Percentiles rank a stretch among this genome's conserved stretches.
Evolutionary conservation across 495 filamentous ascomycete genomes (phyloP).

Genomic region (Daldinia loculata): DNA sequence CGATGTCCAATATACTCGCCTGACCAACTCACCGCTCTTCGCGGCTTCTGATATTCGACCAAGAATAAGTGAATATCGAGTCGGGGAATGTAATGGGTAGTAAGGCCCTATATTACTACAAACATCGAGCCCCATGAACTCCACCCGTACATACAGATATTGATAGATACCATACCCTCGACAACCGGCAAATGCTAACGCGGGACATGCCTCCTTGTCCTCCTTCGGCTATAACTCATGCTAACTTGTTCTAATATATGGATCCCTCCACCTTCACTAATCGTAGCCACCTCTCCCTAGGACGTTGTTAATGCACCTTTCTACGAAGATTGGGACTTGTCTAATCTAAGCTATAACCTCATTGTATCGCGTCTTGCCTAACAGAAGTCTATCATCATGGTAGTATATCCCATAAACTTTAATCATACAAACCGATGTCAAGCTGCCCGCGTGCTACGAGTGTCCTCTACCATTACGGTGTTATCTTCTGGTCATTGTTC

Average conservation of each 20-base stretch:
- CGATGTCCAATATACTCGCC: background rate
- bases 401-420: background rate
- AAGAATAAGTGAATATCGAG: background rate
- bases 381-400: background rate
- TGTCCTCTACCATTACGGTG: background rate
- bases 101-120: constrained; percentile 5
- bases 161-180: background rate
- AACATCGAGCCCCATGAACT: background rate
- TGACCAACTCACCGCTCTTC: background rate
- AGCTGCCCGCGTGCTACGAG: background rate
- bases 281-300: background rate
- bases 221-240: background rate
- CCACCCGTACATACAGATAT: background rate
- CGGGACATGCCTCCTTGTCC: background rate
- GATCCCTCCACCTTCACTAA: background rate
- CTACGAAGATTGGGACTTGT: background rate
- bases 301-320: background rate
- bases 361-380: background rate
- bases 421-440: background rate
- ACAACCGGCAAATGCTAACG: background rate
- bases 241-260: background rate
- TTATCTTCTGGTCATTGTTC: constrained; percentile 39
- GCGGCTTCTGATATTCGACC: background rate
- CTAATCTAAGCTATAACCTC: background rate
- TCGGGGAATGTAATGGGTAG: background rate